Percentiles rank a stretch among this genome's conserved stretches.
phyloP scores from a whole-genome alignment of 2,329 filamentous ascomycete species.

The Penicillium sp. region DNA sequence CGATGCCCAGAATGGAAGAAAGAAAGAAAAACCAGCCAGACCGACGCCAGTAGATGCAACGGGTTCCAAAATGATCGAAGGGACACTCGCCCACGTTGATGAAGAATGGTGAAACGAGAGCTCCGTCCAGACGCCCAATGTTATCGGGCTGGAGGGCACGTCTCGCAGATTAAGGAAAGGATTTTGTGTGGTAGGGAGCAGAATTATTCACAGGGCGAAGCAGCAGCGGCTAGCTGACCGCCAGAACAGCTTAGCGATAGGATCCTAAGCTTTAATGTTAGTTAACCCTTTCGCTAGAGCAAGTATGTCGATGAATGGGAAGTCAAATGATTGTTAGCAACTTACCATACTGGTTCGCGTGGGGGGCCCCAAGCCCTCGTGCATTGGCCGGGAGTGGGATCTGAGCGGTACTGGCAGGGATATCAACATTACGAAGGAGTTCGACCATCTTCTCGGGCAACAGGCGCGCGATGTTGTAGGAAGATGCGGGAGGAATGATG shows the following conservation, averaged over 20 bases:
- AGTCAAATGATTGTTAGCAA: not conserved
- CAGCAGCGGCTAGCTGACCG: not conserved
- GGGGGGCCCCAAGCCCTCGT: conserved; percentile 31
- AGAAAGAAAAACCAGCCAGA: conserved; percentile 12
- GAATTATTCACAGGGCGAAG: conserved; percentile 11
- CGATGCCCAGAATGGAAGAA: conserved; percentile 3
- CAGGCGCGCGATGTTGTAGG: conserved; percentile 72
- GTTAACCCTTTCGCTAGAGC: not conserved
- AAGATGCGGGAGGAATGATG: conserved; percentile 71
- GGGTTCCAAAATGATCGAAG: conserved; percentile 1
- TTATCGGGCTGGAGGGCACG: not conserved
- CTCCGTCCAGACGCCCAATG: not conserved
- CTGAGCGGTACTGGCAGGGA: conserved; percentile 58
- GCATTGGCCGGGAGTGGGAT: conserved; percentile 38
- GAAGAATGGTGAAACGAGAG: not conserved
- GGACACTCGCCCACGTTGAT: not conserved
- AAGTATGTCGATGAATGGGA: too few relatives aligned
- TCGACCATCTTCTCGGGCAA: conserved; percentile 70
- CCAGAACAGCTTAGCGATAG: conserved; percentile 18
- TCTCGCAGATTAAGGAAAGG: conserved; percentile 6
- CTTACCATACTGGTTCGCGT: conserved; percentile 39
- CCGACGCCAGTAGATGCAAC: conserved; percentile 21
- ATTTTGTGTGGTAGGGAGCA: not conserved
- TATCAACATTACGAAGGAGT: conserved; percentile 67
- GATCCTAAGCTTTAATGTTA: conserved; percentile 12